These are phyloP conservation scores for Trichoderma koningiopsis DNA, from an alignment of 2,329 filamentous ascomycete genomes.

Conservation along the genomic window DNA sequence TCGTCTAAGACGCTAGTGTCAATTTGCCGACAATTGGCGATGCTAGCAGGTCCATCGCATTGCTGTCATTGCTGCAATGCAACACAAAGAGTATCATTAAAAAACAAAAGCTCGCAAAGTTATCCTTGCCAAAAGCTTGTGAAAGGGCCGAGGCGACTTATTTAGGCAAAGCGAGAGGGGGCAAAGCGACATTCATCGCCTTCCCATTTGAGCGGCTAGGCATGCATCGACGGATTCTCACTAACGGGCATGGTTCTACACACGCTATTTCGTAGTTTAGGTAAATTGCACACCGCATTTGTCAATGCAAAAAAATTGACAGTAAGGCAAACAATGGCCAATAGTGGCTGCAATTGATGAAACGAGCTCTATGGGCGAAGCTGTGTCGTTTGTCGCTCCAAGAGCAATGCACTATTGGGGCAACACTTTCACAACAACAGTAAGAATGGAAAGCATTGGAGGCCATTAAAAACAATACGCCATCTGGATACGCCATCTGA, in stretches of 20 bases:
- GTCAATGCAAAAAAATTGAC: not conserved
- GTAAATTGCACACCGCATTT: not conserved
- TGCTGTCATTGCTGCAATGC: conserved; percentile 3
- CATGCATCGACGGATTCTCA: not conserved
- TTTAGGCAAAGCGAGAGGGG: conserved; percentile 8
- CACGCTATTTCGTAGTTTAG: not conserved
- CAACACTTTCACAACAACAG: too few species aligned
- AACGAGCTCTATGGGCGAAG: too few species aligned
- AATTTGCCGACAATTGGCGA: not conserved
- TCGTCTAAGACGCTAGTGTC: not conserved
- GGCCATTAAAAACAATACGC: too few species aligned
- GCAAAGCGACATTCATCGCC: not conserved
- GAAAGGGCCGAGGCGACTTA: not conserved
- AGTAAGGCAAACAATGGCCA: not conserved
- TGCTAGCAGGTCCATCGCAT: not conserved
- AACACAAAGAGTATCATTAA: conserved; percentile 1
- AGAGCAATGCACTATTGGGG: too few species aligned
- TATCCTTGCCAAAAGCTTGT: not conserved
- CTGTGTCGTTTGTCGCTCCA: too few species aligned
- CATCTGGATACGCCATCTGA: too few species aligned
- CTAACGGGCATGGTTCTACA: not conserved
- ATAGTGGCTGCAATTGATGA: not conserved
- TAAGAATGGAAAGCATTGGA: too few species aligned
- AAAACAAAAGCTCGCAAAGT: not conserved
- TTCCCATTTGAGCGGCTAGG: not conserved